These are phyloP conservation scores for Phoma herbarum DNA, from an alignment of 2,329 filamentous ascomycete genomes.

Conservation along the genomic window DNA sequence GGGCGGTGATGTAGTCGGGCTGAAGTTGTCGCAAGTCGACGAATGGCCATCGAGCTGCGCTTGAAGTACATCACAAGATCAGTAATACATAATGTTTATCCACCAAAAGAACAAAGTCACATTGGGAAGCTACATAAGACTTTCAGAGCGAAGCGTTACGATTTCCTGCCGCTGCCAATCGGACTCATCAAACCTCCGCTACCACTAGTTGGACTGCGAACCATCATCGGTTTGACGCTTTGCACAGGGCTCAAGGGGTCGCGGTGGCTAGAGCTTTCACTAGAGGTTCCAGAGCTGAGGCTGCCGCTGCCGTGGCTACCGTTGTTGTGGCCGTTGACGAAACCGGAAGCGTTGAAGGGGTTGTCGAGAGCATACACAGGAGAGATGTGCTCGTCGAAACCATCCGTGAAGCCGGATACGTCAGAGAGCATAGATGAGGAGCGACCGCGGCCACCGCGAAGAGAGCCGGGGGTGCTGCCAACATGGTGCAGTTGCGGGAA, in stretches of 20 bases:
- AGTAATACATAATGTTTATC: background rate
- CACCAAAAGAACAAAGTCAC: conserved; percentile 41
- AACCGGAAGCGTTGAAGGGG: conserved; percentile 51
- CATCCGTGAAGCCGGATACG: conserved; percentile 61
- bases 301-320: conserved; percentile 61
- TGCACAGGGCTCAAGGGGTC: conserved; percentile 52
- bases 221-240: conserved; percentile 45
- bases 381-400: conserved; percentile 49
- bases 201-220: conserved; percentile 43
- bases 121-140: conserved; percentile 38
- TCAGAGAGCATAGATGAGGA: conserved; percentile 63
- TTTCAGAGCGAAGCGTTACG: conserved; percentile 27
- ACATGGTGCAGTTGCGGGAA: conserved; percentile 47
- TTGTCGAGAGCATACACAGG: conserved; percentile 43
- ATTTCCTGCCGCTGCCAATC: conserved; percentile 38
- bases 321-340: conserved; percentile 45
- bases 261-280: conserved; percentile 49
- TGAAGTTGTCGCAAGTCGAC: no score
- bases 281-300: conserved; percentile 55
- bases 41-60: background rate
- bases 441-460: conserved; percentile 55
- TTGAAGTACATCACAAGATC: background rate
- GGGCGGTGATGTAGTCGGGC: background rate
- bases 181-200: conserved; percentile 45
- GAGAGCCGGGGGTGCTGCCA: conserved; percentile 46